Conservation (phyloP, 1,284 basidiomycete genomes). For the Lignosus rhinocerotis region DNA sequence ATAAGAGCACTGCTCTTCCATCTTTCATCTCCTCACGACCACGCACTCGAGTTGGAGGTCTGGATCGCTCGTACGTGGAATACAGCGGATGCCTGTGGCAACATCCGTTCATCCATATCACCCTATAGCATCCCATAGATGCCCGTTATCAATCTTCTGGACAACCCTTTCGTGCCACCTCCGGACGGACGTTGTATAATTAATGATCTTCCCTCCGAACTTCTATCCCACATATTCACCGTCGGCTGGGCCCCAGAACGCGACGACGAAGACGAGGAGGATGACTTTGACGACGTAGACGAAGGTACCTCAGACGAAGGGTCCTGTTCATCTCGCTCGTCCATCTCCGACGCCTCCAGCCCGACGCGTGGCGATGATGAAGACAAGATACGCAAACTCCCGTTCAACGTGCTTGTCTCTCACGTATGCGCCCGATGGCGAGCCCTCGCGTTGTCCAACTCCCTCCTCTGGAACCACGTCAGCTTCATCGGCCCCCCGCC, state of each 20-base stretch:
- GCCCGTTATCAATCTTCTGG: conserved; percentile 10
- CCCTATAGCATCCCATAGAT: neutral
- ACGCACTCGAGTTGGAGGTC: neutral
- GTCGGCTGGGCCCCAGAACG: conserved; percentile 44
- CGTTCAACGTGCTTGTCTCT: conserved; percentile 45
- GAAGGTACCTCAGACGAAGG: conserved; percentile 33
- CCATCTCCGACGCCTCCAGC: conserved; percentile 20
- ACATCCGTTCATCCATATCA: neutral
- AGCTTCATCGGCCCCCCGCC: conserved; percentile 50
- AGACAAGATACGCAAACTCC: conserved; percentile 17
- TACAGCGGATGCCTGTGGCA: neutral
- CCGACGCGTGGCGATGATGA: conserved; percentile 26
- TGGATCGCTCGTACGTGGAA: too few species aligned
- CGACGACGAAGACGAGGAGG: conserved; percentile 24
- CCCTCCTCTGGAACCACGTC: conserved; percentile 40
- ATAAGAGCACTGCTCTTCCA: too few species aligned
- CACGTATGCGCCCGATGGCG: conserved; percentile 44
- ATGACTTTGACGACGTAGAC: conserved; percentile 35
- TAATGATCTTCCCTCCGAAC: conserved; percentile 56
- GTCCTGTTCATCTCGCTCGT: conserved; percentile 18
- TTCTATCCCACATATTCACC: conserved; percentile 58
- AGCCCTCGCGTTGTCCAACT: conserved; percentile 32
- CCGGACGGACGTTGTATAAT: conserved; percentile 46
- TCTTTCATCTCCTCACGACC: too few species aligned
- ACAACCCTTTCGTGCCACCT: conserved; percentile 44